Base-by-base conservation (phyloP, 495 filamentous ascomycete species). In the Opeltia flavorubescens region DNA sequence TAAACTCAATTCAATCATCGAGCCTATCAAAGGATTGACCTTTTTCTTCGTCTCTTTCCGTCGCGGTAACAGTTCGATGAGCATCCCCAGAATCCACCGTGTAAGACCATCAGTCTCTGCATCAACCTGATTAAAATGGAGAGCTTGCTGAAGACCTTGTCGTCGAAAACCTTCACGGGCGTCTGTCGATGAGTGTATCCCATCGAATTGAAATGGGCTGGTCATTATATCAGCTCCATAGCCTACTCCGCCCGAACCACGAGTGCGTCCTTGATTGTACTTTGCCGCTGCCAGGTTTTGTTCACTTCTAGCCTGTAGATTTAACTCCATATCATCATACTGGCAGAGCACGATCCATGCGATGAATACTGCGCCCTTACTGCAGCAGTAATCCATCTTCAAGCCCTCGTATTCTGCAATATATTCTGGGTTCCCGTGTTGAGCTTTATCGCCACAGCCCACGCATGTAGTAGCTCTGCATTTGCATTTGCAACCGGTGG, bases 1-100 rank as follows among this genome's bases (percentile, higher is more conserved):
- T 25, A 53, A 52, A 42, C 58, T 59, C 3, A 56, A 44, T 7
- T 52, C 26, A 1, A 65, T 47, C 46, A 65, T 59, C 1, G 49
- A 38, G 6, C 43, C 17, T 5, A 65, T 31, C 13, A 30, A 21
- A 25, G 30, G 27, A 11, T 17, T 34, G 18, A 35, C 11, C 31
- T 46, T 35, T 5, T 28, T 27, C 4, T 13, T 33, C 8, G 23
- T 44, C 21, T 33, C 29, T 2, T 40, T 9, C 24, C 17, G 17
- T 15, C 12, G 4, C 1, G 45, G 45, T 26, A 48, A 23, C 5
- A 48, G 12, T 20, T 2, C 7, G 26, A 39, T 40, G 15, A 40
- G 28, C 20, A 48, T 27, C 9, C 33, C 45, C 13, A 48, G 13
- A 2, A 48, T 39, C 33, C 34, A 35, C 5, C 34, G 27, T 11